Base-by-base conservation (phyloP, 225 moss, liverwort and hornwort genomes). In the Pseudisothecium myosuroides region DNA sequence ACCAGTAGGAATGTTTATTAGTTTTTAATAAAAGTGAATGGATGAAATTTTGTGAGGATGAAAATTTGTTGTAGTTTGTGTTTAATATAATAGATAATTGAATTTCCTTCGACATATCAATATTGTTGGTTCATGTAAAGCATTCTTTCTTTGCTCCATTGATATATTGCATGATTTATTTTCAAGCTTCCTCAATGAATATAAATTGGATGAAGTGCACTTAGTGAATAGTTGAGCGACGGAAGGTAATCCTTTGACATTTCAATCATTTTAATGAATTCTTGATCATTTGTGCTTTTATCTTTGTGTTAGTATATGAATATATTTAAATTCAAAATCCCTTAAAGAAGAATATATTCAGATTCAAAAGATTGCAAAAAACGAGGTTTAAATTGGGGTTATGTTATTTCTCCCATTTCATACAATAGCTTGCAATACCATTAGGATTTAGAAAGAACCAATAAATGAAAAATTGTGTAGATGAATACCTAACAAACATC, bases 211-310 rank as follows among this genome's bases (percentile, higher is more conserved):
- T 28, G 17, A 28, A 43, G 15, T 45, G 10, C 10, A 45, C 9
- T 45, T 39, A 39, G 13, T 22, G 23, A 39, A 14, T 39, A 12
- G 4, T 39, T 39, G 39, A 39, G 3, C 1, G 2, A 7, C 14
- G 3, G 5, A 21, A 2, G 12, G 0, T 39, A 39, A 13, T 0
- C 14, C 5, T 69, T 69, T 22, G 14, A 69, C 3, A 12, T 2
- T 6, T 69, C 14, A 39, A 69, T 39, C 0, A 24, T 69, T 24
- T 24, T 37, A 21, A 14, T 39, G 4, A 68, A 21, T 14, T 13
- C 14, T 69, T 39, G 4, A 39, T 5, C 39, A 23, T 39, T 24
- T 39, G 14, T 14, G 4, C 8, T 24, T n/a, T 22, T 22, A 68
- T n/a, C 12, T n/a, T 37, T 68, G 4, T 23, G 6, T 22, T 13